Evolutionary conservation across 1,284 basidiomycete species (phyloP).

Genomic region (Trichosporon sp.): DNA sequence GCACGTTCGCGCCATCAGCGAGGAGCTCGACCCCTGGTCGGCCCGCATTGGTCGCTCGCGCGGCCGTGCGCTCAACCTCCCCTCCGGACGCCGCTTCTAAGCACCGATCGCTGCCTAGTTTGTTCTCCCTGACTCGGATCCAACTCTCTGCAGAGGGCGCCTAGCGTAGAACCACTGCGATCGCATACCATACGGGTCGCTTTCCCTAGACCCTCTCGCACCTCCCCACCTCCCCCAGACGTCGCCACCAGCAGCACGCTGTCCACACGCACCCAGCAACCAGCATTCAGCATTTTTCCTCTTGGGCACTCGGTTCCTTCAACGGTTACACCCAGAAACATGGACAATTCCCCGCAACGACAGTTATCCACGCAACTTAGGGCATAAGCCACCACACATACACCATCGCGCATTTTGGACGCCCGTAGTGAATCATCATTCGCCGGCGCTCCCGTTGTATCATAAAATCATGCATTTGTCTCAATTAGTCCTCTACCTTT

Average conservation of each 20-base stretch:
- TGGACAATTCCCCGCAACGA: not conserved
- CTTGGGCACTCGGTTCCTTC: not conserved
- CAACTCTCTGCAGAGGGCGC: not conserved
- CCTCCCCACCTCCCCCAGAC: not conserved
- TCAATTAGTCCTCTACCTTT: not conserved
- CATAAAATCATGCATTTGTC: conserved; percentile 7
- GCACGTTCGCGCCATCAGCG: not conserved
- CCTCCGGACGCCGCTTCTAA: conserved; percentile 14
- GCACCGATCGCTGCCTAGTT: not conserved
- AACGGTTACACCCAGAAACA: not conserved
- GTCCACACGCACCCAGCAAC: not conserved
- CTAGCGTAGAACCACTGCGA: not conserved
- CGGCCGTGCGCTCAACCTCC: conserved; percentile 21
- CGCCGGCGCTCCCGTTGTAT: conserved; percentile 2
- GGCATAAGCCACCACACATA: conserved; percentile 10
- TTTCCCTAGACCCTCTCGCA: not conserved
- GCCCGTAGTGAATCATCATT: not conserved
- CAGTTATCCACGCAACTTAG: not conserved
- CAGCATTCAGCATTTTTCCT: not conserved
- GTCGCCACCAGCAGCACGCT: not conserved
- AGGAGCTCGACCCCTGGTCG: conserved; percentile 25
- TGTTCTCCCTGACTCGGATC: conserved; percentile 3
- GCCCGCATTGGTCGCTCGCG: conserved; percentile 19
- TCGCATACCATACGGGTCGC: no score
- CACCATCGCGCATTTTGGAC: conserved; percentile 9